Evolutionary conservation across 495 filamentous ascomycete genomes (phyloP).

Genomic region (Cercophora newfieldiana): DNA sequence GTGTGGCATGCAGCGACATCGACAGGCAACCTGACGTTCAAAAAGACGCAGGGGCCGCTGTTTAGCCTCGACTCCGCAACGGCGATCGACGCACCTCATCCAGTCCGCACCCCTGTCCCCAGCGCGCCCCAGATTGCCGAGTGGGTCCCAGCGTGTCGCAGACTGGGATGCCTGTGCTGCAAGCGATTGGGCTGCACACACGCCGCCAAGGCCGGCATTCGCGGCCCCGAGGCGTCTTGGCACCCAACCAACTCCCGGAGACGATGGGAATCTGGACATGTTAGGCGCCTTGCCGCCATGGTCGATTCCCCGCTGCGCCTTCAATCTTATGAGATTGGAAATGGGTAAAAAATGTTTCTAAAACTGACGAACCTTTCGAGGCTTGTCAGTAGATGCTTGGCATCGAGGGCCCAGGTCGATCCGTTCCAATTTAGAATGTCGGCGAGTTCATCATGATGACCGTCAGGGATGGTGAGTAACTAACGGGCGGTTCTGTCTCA

Average conservation of each 20-base stretch:
- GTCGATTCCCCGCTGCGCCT: background rate
- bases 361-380: background rate
- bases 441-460: background rate
- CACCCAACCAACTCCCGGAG: background rate
- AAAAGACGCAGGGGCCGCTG: conserved; percentile 17
- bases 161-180: conserved; percentile 12
- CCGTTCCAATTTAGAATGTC: background rate
- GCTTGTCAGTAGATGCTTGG: background rate
- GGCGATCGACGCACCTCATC: conserved; percentile 23
- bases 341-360: background rate
- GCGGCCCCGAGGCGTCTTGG: conserved; percentile 5
- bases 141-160: conserved; percentile 20
- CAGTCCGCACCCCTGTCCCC: conserved; percentile 26
- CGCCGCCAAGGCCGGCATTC: conserved; percentile 13
- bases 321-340: background rate
- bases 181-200: conserved; percentile 28
- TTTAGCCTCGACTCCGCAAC: conserved; percentile 17
- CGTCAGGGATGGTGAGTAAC: conserved; percentile 13
- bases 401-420: no score
- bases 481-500: conserved; percentile 4
- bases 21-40: background rate
- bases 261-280: background rate
- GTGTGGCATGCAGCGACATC: background rate
- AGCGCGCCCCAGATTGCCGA: conserved; percentile 31
- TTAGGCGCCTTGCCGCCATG: conserved; percentile 16